These are phyloP conservation scores for Moringa oleifera DNA, from an alignment of 345 rosid species.

Conservation along the genomic window DNA sequence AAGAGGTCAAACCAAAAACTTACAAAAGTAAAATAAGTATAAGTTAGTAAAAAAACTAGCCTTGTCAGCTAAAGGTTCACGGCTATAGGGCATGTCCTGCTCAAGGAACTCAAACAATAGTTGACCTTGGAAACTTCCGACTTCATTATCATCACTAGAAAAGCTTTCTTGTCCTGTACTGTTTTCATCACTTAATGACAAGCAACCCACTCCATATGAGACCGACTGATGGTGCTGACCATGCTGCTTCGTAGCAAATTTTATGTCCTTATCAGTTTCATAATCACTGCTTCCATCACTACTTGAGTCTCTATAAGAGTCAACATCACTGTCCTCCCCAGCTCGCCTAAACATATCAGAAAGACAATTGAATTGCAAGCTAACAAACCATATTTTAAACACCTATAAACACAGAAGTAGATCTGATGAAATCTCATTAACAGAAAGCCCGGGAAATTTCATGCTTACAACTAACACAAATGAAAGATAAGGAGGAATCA, in stretches of 20 bases:
- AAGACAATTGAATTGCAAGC: conserved; percentile 5
- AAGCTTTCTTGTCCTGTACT: conserved; percentile 20
- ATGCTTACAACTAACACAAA: no score
- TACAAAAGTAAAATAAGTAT: conserved; percentile 9
- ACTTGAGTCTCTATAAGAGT: conserved; percentile 39
- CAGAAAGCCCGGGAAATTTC: no score
- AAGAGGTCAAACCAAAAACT: conserved; percentile 11
- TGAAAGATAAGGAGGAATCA: no score
- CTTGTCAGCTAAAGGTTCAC: conserved; percentile 34
- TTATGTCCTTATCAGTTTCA: conserved; percentile 26
- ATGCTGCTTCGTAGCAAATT: conserved; percentile 6
- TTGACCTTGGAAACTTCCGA: conserved; percentile 13
- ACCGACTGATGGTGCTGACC: conserved; percentile 4
- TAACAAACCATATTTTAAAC: conserved; percentile 7
- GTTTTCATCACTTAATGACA: conserved; percentile 24
- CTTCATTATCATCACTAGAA: conserved; percentile 30
- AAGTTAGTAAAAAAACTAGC: conserved; percentile 20
- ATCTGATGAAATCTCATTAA: no score
- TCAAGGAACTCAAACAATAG: conserved; percentile 33
- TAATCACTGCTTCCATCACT: conserved; percentile 48
- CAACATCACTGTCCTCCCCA: conserved; percentile 28
- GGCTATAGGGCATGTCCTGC: conserved; percentile 26
- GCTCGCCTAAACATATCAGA: conserved; percentile 16
- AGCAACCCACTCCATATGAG: conserved; percentile 16
- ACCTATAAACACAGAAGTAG: no score